Evolutionary conservation across 257 asterid species (phyloP).

Genomic region (Primulina huaijiensis): DNA sequence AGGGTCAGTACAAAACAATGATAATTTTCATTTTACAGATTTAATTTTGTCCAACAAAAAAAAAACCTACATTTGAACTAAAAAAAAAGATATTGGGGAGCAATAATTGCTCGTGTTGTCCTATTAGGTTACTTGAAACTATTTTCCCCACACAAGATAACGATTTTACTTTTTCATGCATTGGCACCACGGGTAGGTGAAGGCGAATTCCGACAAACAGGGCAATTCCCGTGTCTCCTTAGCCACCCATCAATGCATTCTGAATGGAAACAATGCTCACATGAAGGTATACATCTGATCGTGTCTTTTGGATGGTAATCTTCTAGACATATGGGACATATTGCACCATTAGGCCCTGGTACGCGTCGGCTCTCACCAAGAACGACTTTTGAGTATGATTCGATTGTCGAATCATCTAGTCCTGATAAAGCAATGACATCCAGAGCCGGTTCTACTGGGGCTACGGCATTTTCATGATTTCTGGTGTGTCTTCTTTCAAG

Average conservation of each 20-base stretch:
- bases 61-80: not conserved
- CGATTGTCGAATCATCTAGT: conserved; percentile 60
- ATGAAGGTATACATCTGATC: conserved; percentile 56
- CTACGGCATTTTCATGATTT: conserved; percentile 21
- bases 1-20: not conserved
- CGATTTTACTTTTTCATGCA: not conserved
- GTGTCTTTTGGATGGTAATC: conserved; percentile 68
- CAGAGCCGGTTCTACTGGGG: conserved; percentile 20
- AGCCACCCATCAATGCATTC: conserved; percentile 87
- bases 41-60: no score
- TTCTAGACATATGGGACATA: conserved; percentile 71
- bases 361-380: conserved; percentile 66
- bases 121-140: not conserved
- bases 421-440: conserved; percentile 27
- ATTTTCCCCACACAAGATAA: not conserved
- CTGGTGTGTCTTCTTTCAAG: conserved; percentile 24
- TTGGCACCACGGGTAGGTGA: conserved; percentile 23
- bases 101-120: not conserved
- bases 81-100: not conserved
- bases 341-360: conserved; percentile 55
- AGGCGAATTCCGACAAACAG: conserved; percentile 71
- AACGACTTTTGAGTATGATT: conserved; percentile 58
- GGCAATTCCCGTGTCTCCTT: conserved; percentile 58
- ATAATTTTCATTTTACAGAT: not conserved
- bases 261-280: conserved; percentile 82